Base-by-base conservation (phyloP, 2,329 filamentous ascomycete genomes). In the Dactylonectria estremocensis region DNA sequence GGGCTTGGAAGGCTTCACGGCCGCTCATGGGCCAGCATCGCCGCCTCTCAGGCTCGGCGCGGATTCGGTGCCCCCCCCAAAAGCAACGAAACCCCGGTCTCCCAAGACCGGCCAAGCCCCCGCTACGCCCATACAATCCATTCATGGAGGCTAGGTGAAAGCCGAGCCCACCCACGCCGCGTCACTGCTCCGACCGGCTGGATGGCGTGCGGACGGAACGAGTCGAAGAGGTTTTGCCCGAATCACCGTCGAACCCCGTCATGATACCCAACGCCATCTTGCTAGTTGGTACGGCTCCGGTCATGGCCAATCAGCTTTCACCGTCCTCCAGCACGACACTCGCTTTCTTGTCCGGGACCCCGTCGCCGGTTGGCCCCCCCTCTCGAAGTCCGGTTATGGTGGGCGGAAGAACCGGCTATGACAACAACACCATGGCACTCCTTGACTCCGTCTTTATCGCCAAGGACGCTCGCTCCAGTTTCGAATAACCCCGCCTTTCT, bases 141-240 rank as follows among this genome's bases (percentile, higher is more conserved):
- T 61, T 70, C 64, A 69, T 63, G 64, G 69, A 66, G 43, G 65
- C 48, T 61, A 69, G 73, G 67, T 73, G 70, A 64, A 63, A 66
- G 57, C 72, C 73, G 67, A 73, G 64, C 64, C 70, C 73, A 72
- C 72, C 70, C 70, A 75, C 72, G 73, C 73, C 73, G 73, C 72
- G 73, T 73, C 70, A 75, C 70, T 72, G 50, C 69, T 67, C 57
- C 56, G 60, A 70, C 64, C 68, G 61, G 64, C 58, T 66, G 62
- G 67, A 72, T 75, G 73, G 73, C 70, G 73, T 74, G 69, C 70
- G 63, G 64, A 70, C 50, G 65, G 43, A 28, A 28, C 55, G 58
- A 61, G 59, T 50, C 24, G 24, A 28, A 28, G 24, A 28, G 24
- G 7, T 28, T 28, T 28, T 28, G 61, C 61, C 52, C 55, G 63